Percentiles rank a stretch among this genome's conserved stretches.
These are phyloP conservation scores for Tetraselmis chui DNA, from an alignment of 139 green algal genomes.

Conservation along the genomic window DNA sequence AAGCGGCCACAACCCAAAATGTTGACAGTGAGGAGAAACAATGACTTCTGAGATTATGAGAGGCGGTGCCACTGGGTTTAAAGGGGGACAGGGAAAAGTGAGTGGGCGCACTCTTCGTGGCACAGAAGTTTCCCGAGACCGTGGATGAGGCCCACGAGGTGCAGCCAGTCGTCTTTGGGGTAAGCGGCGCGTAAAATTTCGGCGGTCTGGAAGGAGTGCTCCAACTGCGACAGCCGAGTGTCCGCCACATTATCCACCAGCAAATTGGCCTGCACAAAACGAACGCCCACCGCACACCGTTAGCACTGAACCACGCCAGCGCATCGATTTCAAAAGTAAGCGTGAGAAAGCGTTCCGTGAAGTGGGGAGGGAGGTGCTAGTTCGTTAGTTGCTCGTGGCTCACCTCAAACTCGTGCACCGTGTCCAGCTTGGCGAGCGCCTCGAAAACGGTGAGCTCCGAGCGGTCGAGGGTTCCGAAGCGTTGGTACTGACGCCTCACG, in stretches of 20 bases:
- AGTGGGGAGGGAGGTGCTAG: too few species aligned
- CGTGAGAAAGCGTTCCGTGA: too few species aligned
- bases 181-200: constrained; percentile 51
- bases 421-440: constrained; percentile 52
- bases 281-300: neutral
- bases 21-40: too few species aligned
- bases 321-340: too few species aligned
- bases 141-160: constrained; percentile 73
- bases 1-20: too few species aligned
- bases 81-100: neutral
- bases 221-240: constrained; percentile 43
- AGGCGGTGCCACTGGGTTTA: too few species aligned
- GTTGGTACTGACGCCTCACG: constrained; percentile 53
- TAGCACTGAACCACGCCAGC: too few species aligned
- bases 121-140: constrained; percentile 76
- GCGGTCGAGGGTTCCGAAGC: neutral
- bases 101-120: constrained; percentile 27
- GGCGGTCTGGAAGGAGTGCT: constrained; percentile 69
- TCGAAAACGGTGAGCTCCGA: constrained; percentile 20
- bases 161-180: constrained; percentile 74
- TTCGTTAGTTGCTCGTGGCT: too few species aligned
- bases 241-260: constrained; percentile 19
- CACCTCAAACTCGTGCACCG: constrained; percentile 51
- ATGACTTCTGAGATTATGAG: too few species aligned
- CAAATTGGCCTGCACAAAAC: neutral